These are phyloP conservation scores for Globisporangium orthogonon DNA, from an alignment of 352 stramenopile genomes.

Conservation along the genomic window DNA sequence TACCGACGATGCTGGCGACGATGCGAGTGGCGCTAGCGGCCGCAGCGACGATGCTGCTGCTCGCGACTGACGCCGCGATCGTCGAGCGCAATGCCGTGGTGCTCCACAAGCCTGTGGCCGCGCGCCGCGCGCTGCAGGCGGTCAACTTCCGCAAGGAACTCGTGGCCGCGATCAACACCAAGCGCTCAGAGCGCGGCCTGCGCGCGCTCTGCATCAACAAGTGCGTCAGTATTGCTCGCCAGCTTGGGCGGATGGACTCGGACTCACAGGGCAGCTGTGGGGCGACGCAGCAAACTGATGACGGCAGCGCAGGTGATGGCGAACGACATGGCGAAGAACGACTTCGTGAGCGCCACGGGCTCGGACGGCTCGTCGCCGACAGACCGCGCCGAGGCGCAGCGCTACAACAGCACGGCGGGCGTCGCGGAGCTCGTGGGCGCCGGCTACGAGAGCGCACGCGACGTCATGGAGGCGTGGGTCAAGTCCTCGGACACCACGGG, in stretches of 20 bases:
- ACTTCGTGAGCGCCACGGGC: slow-evolving; percentile 18
- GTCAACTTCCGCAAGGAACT: slow-evolving; percentile 41
- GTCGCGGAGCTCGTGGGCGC: slow-evolving; percentile 23
- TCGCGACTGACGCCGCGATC: background rate
- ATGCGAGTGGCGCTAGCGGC: background rate
- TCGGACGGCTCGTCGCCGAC: slow-evolving; percentile 21
- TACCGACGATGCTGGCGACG: background rate
- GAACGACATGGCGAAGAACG: slow-evolving; percentile 24
- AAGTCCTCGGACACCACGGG: slow-evolving; percentile 13
- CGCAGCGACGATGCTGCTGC: slow-evolving; percentile 14
- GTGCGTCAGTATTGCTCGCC: slow-evolving; percentile 1
- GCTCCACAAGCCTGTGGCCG: slow-evolving; percentile 4
- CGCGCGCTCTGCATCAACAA: slow-evolving; percentile 35
- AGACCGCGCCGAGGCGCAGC: slow-evolving; percentile 16
- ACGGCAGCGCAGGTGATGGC: slow-evolving; percentile 22
- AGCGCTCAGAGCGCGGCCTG: slow-evolving; percentile 25
- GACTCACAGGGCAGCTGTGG: background rate
- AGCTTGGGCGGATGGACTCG: background rate
- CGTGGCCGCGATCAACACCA: slow-evolving; percentile 27
- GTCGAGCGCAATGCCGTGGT: slow-evolving; percentile 5
- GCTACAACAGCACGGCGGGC: slow-evolving; percentile 23
- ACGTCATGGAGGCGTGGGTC: slow-evolving; percentile 25
- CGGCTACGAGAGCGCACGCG: slow-evolving; percentile 18
- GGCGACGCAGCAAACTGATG: slow-evolving; percentile 18
- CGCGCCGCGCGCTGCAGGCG: slow-evolving; percentile 19